Evolutionary conservation across 345 rosid genomes (phyloP).

Genomic region (Ceriops decandra): DNA sequence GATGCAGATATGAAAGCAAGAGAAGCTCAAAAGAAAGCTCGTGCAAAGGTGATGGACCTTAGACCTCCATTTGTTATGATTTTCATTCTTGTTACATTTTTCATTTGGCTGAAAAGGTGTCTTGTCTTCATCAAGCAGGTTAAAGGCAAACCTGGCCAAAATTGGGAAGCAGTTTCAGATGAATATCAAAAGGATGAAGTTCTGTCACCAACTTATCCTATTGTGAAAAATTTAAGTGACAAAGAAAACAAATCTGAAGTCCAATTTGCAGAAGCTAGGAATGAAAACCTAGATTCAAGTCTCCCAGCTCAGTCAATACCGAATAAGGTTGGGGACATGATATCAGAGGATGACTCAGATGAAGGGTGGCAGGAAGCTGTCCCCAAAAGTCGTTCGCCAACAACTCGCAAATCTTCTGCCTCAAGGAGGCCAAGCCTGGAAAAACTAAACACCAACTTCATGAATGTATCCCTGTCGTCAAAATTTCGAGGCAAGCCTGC

Average conservation of each 20-base stretch:
- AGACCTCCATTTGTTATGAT: conserved; percentile 9
- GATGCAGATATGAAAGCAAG: conserved; percentile 80
- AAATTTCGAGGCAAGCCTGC: conserved; percentile 60
- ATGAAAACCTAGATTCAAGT: conserved; percentile 47
- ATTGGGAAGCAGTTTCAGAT: conserved; percentile 51
- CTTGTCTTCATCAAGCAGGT: conserved; percentile 43
- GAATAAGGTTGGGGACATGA: conserved; percentile 30
- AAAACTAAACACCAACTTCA: conserved; percentile 83
- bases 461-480: conserved; percentile 58
- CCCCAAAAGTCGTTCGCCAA: conserved; percentile 73
- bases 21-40: conserved; percentile 90
- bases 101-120: conserved; percentile 9
- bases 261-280: conserved; percentile 43
- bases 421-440: conserved; percentile 78
- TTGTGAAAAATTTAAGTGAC: conserved; percentile 60
- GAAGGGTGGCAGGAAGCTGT: conserved; percentile 99
- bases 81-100: conserved; percentile 1
- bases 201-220: conserved; percentile 38
- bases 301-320: conserved; percentile 34
- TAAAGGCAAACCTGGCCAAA: conserved; percentile 70
- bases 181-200: conserved; percentile 64
- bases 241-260: conserved; percentile 72
- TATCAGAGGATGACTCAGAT: conserved; percentile 58
- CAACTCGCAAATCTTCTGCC: conserved; percentile 60
- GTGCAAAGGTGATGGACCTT: conserved; percentile 61